Evolutionary conservation across 164 flowering plant genomes (phyloP).

Genomic region (Vitis amurensis): DNA sequence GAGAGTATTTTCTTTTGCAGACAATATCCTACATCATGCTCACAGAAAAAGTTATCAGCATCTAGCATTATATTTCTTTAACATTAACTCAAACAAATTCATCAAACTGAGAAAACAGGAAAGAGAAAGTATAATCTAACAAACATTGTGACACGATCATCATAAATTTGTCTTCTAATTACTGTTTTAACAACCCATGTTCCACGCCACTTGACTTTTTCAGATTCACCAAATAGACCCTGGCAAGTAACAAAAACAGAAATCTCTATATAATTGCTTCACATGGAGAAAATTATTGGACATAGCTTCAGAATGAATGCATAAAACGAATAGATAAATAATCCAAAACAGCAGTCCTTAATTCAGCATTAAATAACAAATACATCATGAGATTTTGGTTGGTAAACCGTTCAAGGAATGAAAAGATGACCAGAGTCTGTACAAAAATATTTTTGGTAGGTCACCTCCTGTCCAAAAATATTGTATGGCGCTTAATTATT

Average conservation of each 20-base stretch:
- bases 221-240: constrained; percentile 52
- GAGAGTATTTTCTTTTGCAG: constrained; percentile 46
- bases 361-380: no score
- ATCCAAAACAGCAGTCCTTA: no score
- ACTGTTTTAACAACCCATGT: constrained; percentile 65
- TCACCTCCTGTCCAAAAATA: no score
- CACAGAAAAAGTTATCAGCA: constrained; percentile 5
- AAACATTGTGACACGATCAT: constrained; percentile 38
- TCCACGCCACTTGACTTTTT: constrained; percentile 66
- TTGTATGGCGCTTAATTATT: no score
- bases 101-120: neutral
- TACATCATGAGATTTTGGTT: no score
- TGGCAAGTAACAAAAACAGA: constrained; percentile 11
- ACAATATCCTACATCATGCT: constrained; percentile 39
- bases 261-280: neutral
- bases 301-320: neutral
- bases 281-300: neutral
- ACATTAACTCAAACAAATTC: neutral
- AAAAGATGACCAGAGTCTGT: no score
- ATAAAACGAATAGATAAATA: no score
- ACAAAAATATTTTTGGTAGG: no score
- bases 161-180: constrained; percentile 33
- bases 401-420: no score
- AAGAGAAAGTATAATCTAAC: constrained; percentile 1
- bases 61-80: neutral